These are phyloP conservation scores for Fusarium lateritium DNA, from an alignment of 2,329 filamentous ascomycete genomes.

Conservation along the genomic window DNA sequence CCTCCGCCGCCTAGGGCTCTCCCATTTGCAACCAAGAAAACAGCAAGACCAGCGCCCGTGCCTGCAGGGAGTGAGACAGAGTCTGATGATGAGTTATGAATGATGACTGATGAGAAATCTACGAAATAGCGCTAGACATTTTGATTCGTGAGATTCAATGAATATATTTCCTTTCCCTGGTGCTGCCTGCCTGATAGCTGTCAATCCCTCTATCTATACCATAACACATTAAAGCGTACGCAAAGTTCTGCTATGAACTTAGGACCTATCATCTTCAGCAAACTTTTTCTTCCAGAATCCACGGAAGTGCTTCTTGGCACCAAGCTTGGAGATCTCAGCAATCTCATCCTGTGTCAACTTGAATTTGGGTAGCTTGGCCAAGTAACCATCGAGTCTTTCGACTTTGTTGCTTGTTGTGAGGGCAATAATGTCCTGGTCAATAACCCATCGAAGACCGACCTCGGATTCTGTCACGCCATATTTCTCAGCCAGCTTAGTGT, in stretches of 20 bases:
- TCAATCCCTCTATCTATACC: not conserved
- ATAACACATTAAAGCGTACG: not conserved
- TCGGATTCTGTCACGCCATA: conserved; percentile 71
- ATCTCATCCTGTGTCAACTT: conserved; percentile 73
- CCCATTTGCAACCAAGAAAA: conserved; percentile 61
- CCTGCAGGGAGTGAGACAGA: conserved; percentile 63
- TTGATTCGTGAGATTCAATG: not conserved
- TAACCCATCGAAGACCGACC: conserved; percentile 70
- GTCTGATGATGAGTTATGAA: conserved; percentile 70
- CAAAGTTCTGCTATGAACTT: conserved; percentile 8
- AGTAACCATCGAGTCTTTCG: conserved; percentile 69
- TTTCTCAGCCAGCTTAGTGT: conserved; percentile 67
- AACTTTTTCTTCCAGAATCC: conserved; percentile 71
- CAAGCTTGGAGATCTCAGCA: conserved; percentile 67
- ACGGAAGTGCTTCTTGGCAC: conserved; percentile 73
- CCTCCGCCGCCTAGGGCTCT: conserved; percentile 59
- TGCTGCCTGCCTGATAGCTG: not conserved
- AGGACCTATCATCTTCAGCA: conserved; percentile 63
- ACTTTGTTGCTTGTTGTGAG: conserved; percentile 73
- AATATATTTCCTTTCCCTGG: conserved; percentile 8
- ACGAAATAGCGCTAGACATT: conserved; percentile 3
- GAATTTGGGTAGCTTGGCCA: conserved; percentile 66
- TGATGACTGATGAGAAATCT: conserved; percentile 16
- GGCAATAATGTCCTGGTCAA: conserved; percentile 72
- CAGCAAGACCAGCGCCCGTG: conserved; percentile 47